Base-by-base conservation (phyloP, 176 grass and related monocot species). In the Phyllostachys edulis region DNA sequence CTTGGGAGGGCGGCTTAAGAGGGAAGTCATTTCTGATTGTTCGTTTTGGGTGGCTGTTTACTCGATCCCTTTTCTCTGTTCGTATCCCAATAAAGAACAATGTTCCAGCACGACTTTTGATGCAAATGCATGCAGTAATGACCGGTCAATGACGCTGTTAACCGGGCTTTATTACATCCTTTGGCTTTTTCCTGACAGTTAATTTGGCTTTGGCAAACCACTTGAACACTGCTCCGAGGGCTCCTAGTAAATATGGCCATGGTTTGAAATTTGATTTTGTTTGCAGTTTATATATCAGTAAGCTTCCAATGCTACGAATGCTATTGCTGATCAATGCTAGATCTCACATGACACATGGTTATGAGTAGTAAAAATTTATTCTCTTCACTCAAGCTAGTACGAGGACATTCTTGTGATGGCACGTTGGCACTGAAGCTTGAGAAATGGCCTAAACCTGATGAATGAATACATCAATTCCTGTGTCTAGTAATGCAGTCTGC, bases 101-200 rank as follows among this genome's bases (percentile, higher is more conserved):
- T 88, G 88, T 87, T 61, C 69, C 18, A 75, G 86, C 94, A 66
- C 94, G 78, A 27, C 86, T 92, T 97, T 88, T 91, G 79, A 97
- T 88, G 86, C 90, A 97, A 92, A 94, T 90, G 68, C 90, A 94
- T 64, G 84, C 88, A 88, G 82, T 89, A 77, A 93, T 91, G 89
- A 92, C 87, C 87, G 80, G 87, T 92, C 89, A 83, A 97, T 88
- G 85, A 84, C 85, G 79, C 91, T 85, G 85, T 84, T 88, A 94
- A 94, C 80, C 77, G 78, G 71, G 73, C 85, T 78, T 79, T 84
- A 80, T 79, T 87, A 82, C 41, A 73, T 75, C 69, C 80, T 92
- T 89, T 92, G 82, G 67, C 84, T 84, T 90, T 90, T 34, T 23
- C 65, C 57, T 78, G 56, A 66, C 84, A 41, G 79, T 68, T 90